Evolutionary conservation across 176 grass and related monocot genomes (phyloP), one percentile per base, ranked within the genome.

Genomic region (Coix lacrymajobi): DNA sequence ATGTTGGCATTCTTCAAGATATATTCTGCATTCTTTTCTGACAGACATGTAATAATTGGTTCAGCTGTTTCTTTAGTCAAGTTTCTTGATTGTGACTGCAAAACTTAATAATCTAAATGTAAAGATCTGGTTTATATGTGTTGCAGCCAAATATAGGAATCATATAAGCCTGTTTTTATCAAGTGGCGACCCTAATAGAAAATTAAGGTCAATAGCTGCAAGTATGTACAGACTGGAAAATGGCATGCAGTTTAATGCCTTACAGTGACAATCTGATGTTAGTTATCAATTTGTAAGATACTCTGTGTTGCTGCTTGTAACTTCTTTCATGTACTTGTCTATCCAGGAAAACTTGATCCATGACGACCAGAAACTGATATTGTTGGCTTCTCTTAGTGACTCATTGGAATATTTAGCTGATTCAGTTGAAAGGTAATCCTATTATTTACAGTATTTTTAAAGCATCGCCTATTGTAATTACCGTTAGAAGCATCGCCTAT

Each of bases 361-460:
- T 86, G 96, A 98, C 66, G 96, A 98, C 79, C 90, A 95, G 79
- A 98, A 98, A 77, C 78, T 98, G 63, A 91, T 98, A 83, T 79
- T 98, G 62, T 75, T 98, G 76, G 92, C 96, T 80, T 98, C 92
- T 87, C 92, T 98, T 61, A 98, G 92, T 36, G 92, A 98, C 85
- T 98, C 96, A 9, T 87, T 98, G 87, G 96, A 98, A 77, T 98
- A 93, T 89, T 80, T 98, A 45, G 96, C 96, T 58, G 96, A 98
- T 92, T 98, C 96, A 70, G 90, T 98, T 83, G 96, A 92, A 93
- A 91, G 90, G 96, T 97, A 90, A 74, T 79, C n/a, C 44, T 62
- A 46, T 82, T 80, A 52, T 77, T 84, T 70, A 15, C 22, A 41
- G 66, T 14, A 13, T 41, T 68, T 62, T 38, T 22, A 38, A 24